A percentile compares a stretch with the other conserved stretches of the same genome.
Conservation (phyloP, 2,329 filamentous ascomycete species). For the Tetracladium maxilliforme region DNA sequence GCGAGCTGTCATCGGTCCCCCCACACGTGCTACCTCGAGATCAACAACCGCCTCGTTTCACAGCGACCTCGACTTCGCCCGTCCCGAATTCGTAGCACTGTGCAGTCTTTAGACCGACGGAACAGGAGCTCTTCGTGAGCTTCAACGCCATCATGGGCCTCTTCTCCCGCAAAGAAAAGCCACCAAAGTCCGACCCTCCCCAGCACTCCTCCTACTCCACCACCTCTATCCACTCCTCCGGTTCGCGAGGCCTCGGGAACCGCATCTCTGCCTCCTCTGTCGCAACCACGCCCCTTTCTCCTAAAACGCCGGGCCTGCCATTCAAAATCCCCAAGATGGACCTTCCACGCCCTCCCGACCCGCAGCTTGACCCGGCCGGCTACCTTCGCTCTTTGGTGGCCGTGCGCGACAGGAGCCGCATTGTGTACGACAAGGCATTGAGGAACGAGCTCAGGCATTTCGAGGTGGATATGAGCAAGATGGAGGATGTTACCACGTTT, state of each 20-base stretch:
- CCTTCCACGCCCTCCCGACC: slow-evolving; percentile 75
- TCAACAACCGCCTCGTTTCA: too few species aligned
- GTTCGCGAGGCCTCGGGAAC: slow-evolving; percentile 3
- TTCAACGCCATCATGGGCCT: slow-evolving; percentile 3
- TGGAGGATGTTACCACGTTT: slow-evolving; percentile 51
- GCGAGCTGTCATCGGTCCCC: too few species aligned
- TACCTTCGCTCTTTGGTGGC: slow-evolving; percentile 85
- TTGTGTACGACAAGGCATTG: slow-evolving; percentile 52
- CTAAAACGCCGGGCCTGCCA: slow-evolving; percentile 4
- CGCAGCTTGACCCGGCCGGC: slow-evolving; percentile 71
- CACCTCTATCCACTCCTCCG: slow-evolving; percentile 1
- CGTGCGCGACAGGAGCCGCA: slow-evolving; percentile 57
- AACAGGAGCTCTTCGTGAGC: too few species aligned
- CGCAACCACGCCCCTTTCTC: slow-evolving; percentile 2
- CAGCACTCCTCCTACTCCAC: slow-evolving; percentile 2
- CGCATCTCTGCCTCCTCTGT: background rate
- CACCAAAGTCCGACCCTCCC: slow-evolving; percentile 1
- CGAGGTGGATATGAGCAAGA: slow-evolving; percentile 55
- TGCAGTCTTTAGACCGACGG: too few species aligned
- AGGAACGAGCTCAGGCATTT: slow-evolving; percentile 55
- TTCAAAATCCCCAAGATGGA: slow-evolving; percentile 58
- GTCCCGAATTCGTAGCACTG: too few species aligned
- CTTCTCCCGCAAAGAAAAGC: slow-evolving; percentile 2
- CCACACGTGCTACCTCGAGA: too few species aligned
- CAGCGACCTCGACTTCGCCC: too few species aligned